Percentiles rank a stretch among this genome's conserved stretches.
These are phyloP conservation scores for Peronospora destructor DNA, from an alignment of 352 stramenopile species.

Conservation along the genomic window DNA sequence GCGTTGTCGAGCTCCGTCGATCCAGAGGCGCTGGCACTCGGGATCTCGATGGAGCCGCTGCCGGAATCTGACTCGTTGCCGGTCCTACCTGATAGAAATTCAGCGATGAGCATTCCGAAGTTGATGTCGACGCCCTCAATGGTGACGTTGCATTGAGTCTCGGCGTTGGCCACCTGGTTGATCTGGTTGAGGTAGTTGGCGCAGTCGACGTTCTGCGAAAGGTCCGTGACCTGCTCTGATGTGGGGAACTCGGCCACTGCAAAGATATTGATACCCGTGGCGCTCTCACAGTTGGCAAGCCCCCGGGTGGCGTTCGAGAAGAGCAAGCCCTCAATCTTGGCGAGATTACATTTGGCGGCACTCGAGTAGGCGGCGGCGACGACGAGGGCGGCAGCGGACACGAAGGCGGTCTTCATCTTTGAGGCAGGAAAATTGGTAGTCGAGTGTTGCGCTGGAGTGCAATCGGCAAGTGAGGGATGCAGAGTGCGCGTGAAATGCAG, in stretches of 20 bases:
- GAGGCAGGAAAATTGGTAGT: not conserved
- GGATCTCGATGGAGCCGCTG: constrained; percentile 11
- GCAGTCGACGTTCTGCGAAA: constrained; percentile 2
- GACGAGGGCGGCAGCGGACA: not conserved
- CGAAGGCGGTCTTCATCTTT: constrained; percentile 3
- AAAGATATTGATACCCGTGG: constrained; percentile 3
- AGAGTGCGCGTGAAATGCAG: not conserved
- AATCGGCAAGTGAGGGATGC: not conserved
- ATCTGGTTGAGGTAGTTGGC: constrained; percentile 2
- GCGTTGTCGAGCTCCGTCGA: not conserved
- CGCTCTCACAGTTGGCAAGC: not conserved
- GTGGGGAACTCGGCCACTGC: not conserved
- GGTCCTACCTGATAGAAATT: constrained; percentile 46
- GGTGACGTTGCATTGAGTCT: constrained; percentile 7
- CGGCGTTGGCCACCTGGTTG: constrained; percentile 3
- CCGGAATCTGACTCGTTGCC: constrained; percentile 41
- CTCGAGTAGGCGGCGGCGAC: not conserved
- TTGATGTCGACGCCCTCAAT: constrained; percentile 30
- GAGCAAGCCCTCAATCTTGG: not conserved
- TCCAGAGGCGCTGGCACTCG: not conserved
- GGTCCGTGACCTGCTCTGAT: not conserved
- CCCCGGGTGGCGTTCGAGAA: constrained; percentile 1
- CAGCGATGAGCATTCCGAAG: constrained; percentile 41
- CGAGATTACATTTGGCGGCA: not conserved
- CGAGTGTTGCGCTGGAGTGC: not conserved